phyloP scores from a whole-genome alignment of 1,139 yeast species.

The Kluyveromyces marxianus region DNA sequence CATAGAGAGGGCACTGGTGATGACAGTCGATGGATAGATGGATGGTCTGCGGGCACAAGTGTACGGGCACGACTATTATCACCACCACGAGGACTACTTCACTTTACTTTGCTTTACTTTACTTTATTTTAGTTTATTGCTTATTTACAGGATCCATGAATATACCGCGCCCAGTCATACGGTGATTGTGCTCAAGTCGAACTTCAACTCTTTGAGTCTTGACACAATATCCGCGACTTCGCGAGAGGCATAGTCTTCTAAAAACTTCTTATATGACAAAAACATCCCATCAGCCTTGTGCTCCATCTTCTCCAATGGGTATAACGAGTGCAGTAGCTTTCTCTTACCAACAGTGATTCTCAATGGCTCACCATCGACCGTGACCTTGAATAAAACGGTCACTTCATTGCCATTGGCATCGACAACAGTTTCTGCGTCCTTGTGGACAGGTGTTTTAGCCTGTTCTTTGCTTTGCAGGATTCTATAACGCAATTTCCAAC shows the following conservation, averaged over 20 bases:
- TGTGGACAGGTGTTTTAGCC: slow-evolving; percentile 26
- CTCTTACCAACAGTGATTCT: slow-evolving; percentile 57
- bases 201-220: slow-evolving; percentile 31
- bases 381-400: slow-evolving; percentile 46
- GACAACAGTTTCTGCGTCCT: slow-evolving; percentile 28
- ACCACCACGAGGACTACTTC: no score
- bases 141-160: no score
- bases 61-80: no score
- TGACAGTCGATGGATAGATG: no score
- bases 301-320: slow-evolving; percentile 41
- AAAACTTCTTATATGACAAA: slow-evolving; percentile 40
- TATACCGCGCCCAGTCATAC: slow-evolving; percentile 8
- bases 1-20: background rate
- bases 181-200: slow-evolving; percentile 33
- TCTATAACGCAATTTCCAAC: slow-evolving; percentile 81
- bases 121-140: no score
- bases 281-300: slow-evolving; percentile 39
- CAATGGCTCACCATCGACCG: slow-evolving; percentile 38
- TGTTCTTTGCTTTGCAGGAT: slow-evolving; percentile 41
- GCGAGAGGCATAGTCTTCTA: slow-evolving; percentile 33
- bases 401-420: slow-evolving; percentile 31
- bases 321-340: slow-evolving; percentile 48
- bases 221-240: slow-evolving; percentile 31
- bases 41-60: background rate
- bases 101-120: no score